These are phyloP conservation scores for Mycena galopus DNA, from an alignment of 768 basidiomycete species.

Conservation along the genomic window DNA sequence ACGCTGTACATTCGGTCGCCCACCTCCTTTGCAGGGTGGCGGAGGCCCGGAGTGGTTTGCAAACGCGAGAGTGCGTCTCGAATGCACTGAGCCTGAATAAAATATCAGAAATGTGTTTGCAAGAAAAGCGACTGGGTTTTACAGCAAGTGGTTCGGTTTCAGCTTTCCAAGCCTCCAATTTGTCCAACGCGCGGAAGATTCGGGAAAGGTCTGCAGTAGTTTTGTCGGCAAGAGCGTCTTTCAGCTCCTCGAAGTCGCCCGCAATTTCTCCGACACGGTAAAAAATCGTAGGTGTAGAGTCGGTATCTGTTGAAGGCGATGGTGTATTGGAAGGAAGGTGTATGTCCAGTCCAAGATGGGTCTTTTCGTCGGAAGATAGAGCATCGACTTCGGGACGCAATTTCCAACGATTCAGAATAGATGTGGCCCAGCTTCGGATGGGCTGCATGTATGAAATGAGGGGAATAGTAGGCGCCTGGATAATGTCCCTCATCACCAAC, in stretches of 20 bases:
- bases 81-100: constrained; percentile 6
- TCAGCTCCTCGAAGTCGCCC: constrained; percentile 11
- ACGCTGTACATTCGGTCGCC: background rate
- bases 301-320: background rate
- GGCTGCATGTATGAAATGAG: constrained; percentile 21
- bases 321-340: background rate
- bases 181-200: constrained; percentile 19
- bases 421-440: constrained; percentile 13
- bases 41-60: background rate
- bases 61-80: background rate
- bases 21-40: constrained; percentile 11
- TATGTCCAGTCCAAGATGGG: constrained; percentile 16
- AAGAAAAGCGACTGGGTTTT: background rate
- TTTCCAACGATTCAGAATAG: constrained; percentile 15
- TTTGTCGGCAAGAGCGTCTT: constrained; percentile 15
- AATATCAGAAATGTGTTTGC: background rate
- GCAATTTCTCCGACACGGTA: constrained; percentile 18
- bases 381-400: constrained; percentile 1
- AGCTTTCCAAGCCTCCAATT: constrained; percentile 17
- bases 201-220: background rate
- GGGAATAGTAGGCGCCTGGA: constrained; percentile 21
- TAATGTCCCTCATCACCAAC: constrained; percentile 9
- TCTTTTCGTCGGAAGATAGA: constrained; percentile 10
- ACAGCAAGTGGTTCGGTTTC: constrained; percentile 21
- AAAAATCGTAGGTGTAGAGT: background rate